Evolutionary conservation across 208 protist genomes (phyloP), one percentile per base, ranked within the genome.

Genomic region (Blastocrithidia nonstop): DNA sequence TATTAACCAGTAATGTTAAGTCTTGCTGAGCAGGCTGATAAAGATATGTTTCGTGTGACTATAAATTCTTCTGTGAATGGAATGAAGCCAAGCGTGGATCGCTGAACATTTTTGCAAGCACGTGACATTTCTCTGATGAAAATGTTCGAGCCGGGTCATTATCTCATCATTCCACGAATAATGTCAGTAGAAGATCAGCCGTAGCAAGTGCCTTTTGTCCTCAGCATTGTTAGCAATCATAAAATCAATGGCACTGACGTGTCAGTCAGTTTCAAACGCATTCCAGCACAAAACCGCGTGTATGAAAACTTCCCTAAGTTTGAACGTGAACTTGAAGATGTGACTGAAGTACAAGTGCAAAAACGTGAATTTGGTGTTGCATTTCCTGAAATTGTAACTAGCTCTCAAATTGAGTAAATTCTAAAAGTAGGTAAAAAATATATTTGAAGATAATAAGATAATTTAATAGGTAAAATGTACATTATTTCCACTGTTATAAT

Each of bases 271-370:
- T 82, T 81, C 55, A 68, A 74, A 43, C 27, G 40, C 36, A 50
- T 90, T 29, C 59, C 69, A 20, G 59, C 50, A 32, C 65, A 71
- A 35, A 84, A 76, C 59, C 74, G 65, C 46, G 66, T 84, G 22
- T 78, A 84, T 24, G 66, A 74, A 48, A 86, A 90, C 65, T 85
- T 81, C 64, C 74, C 75, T 35, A 86, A 78, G 61, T 90, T 86
- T 56, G 60, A 71, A 23, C 57, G 68, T 3, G 74, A 76, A 21
- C 37, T 61, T 19, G 28, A 35, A 15, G 36, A 60, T 37, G 66
- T 65, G 16, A 60, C 65, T 23, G 57, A 57, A 20, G 61, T 79
- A 32, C 63, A 77, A 51, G 80, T 71, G 58, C 80, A 89, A 56
- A 81, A 70, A 49, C 66, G 66, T 35, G 24, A 51, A 9, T 57